Base-by-base conservation (phyloP, 1,139 yeast genomes). In the Saccharomycopsis hybrid region DNA sequence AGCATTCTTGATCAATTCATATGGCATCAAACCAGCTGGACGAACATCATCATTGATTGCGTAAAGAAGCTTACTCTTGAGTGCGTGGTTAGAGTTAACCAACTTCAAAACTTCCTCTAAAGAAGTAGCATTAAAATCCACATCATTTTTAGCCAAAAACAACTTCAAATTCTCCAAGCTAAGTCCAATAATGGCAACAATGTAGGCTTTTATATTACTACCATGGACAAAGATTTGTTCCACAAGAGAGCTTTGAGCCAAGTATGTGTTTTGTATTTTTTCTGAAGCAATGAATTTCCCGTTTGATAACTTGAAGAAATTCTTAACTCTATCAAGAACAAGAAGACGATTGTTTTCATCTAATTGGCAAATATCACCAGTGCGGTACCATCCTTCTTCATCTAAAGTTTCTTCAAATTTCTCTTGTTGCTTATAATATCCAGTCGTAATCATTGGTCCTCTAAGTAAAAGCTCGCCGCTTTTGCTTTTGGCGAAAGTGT, bases 211-310 rank as follows among this genome's bases (percentile, higher is more conserved):
- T 30, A 76, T 63, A 0, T 88, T 74, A 59, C 81, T 80, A 24
- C 94, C 94, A 60, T 82, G 76, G 13, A 78, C 76, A 60, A 74
- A 83, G 18, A 78, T 61, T 62, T 82, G 89, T 11, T 76, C 66
- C 29, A 77, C 59, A 18, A 75, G 62, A 4, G 82, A 73, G 56
- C 76, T 73, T 11, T 69, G 64, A 2, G 85, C 71, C 43, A 80
- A 66, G 60, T 84, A 82, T 25, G 69, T 66, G 60, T 79, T 82
- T 61, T 85, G 92, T 55, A 85, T 78, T 64, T 77, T 81, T 62
- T 85, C 94, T 2, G 92, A 89, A 2, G 89, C 82, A 51, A 85
- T 78, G 63, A 85, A 85, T 64, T 85, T 92, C 54, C 94, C 94
- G 65, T 85, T 94, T 1, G 90, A 77, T 59, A 85, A 72, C 65